A percentile compares a stretch with the other conserved stretches of the same genome.
Conservation (phyloP, 371 early-diverging fungal species). For the Sporodiniella umbellata region DNA sequence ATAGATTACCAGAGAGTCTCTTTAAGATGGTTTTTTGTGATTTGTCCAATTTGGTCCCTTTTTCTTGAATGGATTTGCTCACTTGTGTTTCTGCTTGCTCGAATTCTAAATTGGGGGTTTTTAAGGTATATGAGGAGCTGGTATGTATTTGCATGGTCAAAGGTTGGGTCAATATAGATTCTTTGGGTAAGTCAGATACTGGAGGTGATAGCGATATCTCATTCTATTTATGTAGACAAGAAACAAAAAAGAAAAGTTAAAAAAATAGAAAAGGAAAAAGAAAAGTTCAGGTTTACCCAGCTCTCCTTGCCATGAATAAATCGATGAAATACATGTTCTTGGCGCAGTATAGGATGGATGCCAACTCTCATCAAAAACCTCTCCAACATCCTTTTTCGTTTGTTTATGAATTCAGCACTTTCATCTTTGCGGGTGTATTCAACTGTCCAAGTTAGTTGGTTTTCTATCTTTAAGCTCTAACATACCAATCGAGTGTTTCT, state of each 20-base stretch:
- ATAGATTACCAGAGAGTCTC: conserved; percentile 49
- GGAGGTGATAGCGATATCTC: conserved; percentile 33
- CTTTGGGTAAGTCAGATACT: conserved; percentile 59
- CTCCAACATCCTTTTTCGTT: conserved; percentile 87
- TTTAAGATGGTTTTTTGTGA: conserved; percentile 55
- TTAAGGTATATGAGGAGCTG: conserved; percentile 49
- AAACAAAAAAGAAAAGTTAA: no score
- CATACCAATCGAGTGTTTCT: conserved; percentile 84
- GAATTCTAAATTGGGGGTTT: conserved; percentile 67
- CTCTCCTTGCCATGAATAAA: conserved; percentile 72
- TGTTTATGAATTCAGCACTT: conserved; percentile 77
- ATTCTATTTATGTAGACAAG: no score
- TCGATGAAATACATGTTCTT: conserved; percentile 85
- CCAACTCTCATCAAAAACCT: conserved; percentile 82
- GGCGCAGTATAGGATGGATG: conserved; percentile 77
- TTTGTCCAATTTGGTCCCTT: conserved; percentile 56
- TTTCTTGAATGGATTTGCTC: conserved; percentile 54
- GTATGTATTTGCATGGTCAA: conserved; percentile 25
- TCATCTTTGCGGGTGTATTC: conserved; percentile 87
- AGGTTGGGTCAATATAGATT: conserved; percentile 36
- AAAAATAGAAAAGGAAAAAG: no score
- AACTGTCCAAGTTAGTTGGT: conserved; percentile 32
- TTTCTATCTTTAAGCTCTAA: not conserved
- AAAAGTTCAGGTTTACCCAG: conserved; percentile 49
- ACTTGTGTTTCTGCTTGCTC: conserved; percentile 65